Evolutionary conservation across 768 basidiomycete genomes (phyloP), one percentile per base, ranked within the genome.

Genomic region (Hypsizygus marmoreus): DNA sequence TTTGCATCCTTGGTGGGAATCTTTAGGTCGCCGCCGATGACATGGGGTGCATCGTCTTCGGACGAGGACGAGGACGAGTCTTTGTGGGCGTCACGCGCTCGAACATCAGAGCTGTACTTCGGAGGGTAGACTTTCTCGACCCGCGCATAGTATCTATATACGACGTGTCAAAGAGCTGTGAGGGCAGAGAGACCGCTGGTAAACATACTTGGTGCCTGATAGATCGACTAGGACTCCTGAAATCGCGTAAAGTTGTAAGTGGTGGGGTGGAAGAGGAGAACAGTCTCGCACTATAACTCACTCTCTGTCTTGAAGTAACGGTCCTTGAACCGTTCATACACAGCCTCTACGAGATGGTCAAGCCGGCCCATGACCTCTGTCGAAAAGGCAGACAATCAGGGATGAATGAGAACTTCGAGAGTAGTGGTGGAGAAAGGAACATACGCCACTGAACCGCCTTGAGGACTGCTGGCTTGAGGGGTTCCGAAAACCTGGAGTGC

Each of bases 311-410:
- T 72, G 67, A 93, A 98, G 68, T 93, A 99, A 23, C 97, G 81
- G 70, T 98, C 90, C 59, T 94, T 93, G 78, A 93, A 98, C 42
- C 97, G 87, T 53, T 97, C 95, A 59, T 84, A 97, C 29, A 97
- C 90, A 39, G 88, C 86, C 65, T 99, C 97, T 13, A 95, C 93
- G 14, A 99, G 76, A 59, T 90, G 89, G 69, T 99, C 95, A 43
- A 98, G 74, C 48, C 97, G 87, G 36, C 97, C 95, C 69, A 97
- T 88, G 55, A 97, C 91, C 85, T 97, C 95, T 97, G 67, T 28
- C 53, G 57, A 55, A 50, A 55, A 50, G 58, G 43, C 34, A 34
- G 52, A 47, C 32, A 46, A 45, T 52, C 50, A 56, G 32, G 46
- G 49, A 43, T 33, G 35, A 43, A 49, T 16, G 38, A 38, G 47